phyloP scores from a whole-genome alignment of 75 land plant genomes.

The Cryptomeria japonica region DNA sequence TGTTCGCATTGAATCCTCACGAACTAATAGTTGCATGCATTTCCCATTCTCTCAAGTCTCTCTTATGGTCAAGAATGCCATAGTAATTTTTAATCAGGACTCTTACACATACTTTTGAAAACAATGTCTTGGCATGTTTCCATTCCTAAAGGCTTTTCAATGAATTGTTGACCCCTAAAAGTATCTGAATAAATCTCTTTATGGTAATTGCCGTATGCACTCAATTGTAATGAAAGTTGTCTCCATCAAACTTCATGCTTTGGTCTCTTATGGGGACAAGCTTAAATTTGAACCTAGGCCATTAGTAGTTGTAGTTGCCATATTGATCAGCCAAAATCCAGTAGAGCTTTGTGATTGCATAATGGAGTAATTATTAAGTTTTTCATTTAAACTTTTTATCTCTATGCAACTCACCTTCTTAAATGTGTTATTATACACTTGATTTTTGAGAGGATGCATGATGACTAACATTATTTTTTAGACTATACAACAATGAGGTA shows the following conservation, averaged over 20 bases:
- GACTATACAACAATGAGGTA: no score
- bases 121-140: neutral
- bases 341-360: neutral
- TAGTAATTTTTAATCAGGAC: neutral
- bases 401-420: neutral
- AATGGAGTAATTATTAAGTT: neutral
- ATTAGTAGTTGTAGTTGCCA: neutral
- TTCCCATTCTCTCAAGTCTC: neutral
- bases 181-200: neutral
- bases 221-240: neutral
- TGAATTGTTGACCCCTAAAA: neutral
- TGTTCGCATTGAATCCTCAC: neutral
- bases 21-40: neutral
- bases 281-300: neutral
- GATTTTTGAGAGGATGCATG: neutral
- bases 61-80: neutral
- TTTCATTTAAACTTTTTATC: neutral
- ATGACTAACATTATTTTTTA: no score
- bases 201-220: neutral
- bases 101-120: neutral
- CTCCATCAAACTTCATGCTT: neutral
- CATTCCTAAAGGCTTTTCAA: neutral
- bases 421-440: neutral
- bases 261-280: neutral
- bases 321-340: neutral